phyloP scores from a whole-genome alignment of 129 eudicot genomes.

The Flaveria brownii region DNA sequence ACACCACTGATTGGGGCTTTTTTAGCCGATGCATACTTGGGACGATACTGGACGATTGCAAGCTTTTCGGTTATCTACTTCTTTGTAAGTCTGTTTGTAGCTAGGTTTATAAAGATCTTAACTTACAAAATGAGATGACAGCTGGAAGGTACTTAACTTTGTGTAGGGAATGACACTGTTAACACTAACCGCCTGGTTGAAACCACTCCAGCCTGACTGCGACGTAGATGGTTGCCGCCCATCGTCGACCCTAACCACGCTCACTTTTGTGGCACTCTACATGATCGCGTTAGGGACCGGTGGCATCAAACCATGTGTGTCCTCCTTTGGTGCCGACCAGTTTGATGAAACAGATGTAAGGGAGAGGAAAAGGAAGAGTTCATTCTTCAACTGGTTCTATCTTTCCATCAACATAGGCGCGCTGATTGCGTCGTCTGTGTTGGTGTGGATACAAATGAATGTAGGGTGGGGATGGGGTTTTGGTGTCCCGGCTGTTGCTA shows the following conservation, averaged over 20 bases:
- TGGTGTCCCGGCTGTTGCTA: conserved; percentile 79
- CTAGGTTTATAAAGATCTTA: background rate
- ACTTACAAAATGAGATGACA: too few relatives aligned
- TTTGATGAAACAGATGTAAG: conserved; percentile 69
- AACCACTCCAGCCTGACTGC: conserved; percentile 56
- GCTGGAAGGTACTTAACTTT: background rate
- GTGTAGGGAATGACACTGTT: conserved; percentile 76
- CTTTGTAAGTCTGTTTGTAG: conserved; percentile 44
- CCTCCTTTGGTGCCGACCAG: conserved; percentile 95
- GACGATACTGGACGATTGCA: conserved; percentile 86
- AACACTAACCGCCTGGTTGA: conserved; percentile 61
- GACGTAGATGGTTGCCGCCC: conserved; percentile 50
- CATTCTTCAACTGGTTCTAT: conserved; percentile 91
- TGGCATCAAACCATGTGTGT: conserved; percentile 93
- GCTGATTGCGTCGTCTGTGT: conserved; percentile 60
- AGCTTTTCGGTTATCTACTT: conserved; percentile 63
- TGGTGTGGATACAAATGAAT: conserved; percentile 83
- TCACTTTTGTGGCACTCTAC: conserved; percentile 59
- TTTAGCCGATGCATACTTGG: conserved; percentile 81
- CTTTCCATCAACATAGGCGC: conserved; percentile 86
- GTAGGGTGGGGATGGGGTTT: conserved; percentile 95
- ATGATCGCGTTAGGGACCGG: conserved; percentile 84
- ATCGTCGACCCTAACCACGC: conserved; percentile 43
- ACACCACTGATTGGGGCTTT: conserved; percentile 87
- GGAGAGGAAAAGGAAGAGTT: conserved; percentile 67